Evolutionary conservation across 257 asterid species (phyloP).

Genomic region (Capsicum pubescens): DNA sequence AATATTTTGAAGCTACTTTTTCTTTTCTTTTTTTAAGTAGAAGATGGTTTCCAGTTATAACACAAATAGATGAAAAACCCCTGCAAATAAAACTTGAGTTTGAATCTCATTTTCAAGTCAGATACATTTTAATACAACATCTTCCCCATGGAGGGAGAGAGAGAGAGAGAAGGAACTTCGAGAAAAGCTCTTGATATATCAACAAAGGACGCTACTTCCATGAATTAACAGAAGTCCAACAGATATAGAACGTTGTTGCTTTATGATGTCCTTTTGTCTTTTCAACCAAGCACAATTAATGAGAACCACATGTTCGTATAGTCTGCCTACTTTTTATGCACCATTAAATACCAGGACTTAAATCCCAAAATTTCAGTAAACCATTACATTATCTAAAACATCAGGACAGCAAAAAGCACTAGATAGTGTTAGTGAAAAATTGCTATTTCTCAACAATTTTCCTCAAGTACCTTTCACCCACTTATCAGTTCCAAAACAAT

Average conservation of each 20-base stretch:
- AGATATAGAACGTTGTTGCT: background rate
- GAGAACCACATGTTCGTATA: background rate
- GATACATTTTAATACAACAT: background rate
- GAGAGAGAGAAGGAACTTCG: background rate
- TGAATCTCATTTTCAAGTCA: background rate
- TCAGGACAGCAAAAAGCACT: background rate
- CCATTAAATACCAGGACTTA: background rate
- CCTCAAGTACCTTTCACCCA: constrained; percentile 4
- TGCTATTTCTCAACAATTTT: background rate
- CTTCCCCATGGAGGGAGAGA: background rate
- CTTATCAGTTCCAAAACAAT: background rate
- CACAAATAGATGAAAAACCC: background rate
- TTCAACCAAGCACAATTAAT: background rate
- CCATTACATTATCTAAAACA: background rate
- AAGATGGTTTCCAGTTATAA: background rate
- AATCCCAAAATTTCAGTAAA: background rate
- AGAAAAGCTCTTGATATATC: constrained; percentile 4
- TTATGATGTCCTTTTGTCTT: constrained; percentile 11
- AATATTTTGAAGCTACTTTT: background rate
- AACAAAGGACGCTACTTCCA: background rate
- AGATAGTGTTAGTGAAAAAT: background rate
- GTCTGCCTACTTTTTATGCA: background rate
- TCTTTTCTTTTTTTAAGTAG: background rate
- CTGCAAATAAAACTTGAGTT: background rate
- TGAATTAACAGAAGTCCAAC: background rate